phyloP scores from a whole-genome alignment of 345 rosid species.

The Microthlaspi erraticum region DNA sequence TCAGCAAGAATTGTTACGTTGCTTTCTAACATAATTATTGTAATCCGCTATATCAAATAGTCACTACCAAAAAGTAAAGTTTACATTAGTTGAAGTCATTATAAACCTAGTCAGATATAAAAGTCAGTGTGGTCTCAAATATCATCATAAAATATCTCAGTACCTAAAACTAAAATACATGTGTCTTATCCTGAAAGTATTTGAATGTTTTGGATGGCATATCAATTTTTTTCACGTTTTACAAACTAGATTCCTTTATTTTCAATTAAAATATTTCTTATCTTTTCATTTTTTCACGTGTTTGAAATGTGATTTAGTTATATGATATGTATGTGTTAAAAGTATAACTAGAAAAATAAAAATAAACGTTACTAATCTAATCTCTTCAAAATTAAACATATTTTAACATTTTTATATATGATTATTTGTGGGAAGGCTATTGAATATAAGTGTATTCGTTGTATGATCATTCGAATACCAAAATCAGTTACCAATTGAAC shows the following conservation, averaged over 20 bases:
- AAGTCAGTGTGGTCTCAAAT: conserved; percentile 18
- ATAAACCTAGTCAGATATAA: conserved; percentile 22
- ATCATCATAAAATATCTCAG: not conserved
- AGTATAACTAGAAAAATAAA: no score
- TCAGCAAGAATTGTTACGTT: conserved; percentile 27
- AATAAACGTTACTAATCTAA: no score
- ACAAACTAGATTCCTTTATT: not conserved
- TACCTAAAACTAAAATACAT: not conserved
- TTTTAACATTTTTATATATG: no score
- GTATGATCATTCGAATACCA: not conserved
- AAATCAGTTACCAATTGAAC: no score
- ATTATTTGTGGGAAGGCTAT: no score
- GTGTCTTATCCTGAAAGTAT: not conserved
- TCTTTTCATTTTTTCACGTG: not conserved
- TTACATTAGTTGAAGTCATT: conserved; percentile 19
- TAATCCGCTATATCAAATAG: conserved; percentile 24
- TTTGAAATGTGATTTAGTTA: not conserved
- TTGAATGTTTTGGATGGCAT: not conserved
- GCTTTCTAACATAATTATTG: conserved; percentile 36
- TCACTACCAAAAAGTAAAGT: conserved; percentile 18
- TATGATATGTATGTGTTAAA: not conserved
- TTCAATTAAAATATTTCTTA: not conserved
- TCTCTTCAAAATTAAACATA: not conserved
- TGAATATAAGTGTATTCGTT: not conserved
- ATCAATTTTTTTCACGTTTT: not conserved